Conservation (phyloP, 495 filamentous ascomycete genomes). For the Articulospora tetracladia region DNA sequence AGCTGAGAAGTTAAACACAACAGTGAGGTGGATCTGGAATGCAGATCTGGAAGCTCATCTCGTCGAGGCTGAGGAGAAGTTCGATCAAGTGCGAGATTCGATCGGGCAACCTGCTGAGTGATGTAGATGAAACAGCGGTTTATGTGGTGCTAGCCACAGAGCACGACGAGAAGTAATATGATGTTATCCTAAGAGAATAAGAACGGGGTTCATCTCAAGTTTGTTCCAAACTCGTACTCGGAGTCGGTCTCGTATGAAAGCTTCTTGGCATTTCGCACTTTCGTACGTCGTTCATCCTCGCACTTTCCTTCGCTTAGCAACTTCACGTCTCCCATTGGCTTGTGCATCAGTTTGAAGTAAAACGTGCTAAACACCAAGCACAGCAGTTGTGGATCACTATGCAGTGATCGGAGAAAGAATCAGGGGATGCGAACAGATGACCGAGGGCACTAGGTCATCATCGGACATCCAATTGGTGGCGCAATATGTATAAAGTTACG, state of each 20-base stretch:
- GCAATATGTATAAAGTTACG: background rate
- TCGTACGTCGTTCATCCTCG: background rate
- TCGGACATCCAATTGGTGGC: background rate
- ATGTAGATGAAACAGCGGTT: background rate
- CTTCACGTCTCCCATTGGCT: background rate
- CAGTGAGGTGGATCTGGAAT: constrained; percentile 48
- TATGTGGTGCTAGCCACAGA: background rate
- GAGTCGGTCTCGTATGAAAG: background rate
- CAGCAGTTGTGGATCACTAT: background rate
- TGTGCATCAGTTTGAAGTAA: background rate
- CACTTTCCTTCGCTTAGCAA: background rate
- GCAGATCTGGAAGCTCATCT: constrained; percentile 26
- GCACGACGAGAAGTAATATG: background rate
- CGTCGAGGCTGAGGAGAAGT: constrained; percentile 16
- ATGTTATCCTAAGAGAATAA: background rate
- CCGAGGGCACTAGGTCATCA: background rate
- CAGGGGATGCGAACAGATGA: background rate
- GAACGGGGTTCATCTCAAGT: background rate
- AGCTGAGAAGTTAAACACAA: constrained; percentile 33
- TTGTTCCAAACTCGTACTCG: background rate
- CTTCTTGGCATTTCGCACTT: background rate
- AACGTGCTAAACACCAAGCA: background rate
- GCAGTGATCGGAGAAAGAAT: background rate
- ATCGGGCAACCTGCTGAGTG: background rate
- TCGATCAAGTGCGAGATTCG: background rate